Evolutionary conservation across 1,284 basidiomycete genomes (phyloP).

Genomic region (Tilletia walkeri): DNA sequence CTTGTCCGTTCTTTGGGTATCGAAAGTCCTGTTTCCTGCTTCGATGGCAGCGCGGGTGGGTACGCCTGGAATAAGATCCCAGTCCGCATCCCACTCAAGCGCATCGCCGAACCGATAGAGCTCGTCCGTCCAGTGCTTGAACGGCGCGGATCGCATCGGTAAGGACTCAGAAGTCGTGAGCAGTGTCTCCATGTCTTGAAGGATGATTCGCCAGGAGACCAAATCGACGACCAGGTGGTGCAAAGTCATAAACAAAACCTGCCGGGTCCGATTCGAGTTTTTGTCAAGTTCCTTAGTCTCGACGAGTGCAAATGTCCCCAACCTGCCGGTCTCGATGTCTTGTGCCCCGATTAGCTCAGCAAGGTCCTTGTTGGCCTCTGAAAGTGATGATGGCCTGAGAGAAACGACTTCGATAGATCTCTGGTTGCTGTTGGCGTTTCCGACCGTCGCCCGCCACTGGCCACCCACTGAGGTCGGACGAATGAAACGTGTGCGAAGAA

Average conservation of each 20-base stretch:
- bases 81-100: neutral
- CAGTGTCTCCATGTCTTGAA: neutral
- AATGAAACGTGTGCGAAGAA: neutral
- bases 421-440: neutral
- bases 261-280: neutral
- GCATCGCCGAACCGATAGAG: neutral
- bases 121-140: conserved; percentile 4
- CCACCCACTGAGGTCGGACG: neutral
- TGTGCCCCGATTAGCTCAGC: neutral
- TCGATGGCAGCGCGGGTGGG: neutral
- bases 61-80: neutral
- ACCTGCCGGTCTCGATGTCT: neutral
- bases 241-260: conserved; percentile 15
- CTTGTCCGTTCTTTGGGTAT: neutral
- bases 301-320: neutral
- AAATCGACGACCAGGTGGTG: conserved; percentile 22
- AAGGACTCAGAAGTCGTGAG: neutral
- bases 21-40: conserved; percentile 3
- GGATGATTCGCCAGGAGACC: conserved; percentile 17
- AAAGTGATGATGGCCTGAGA: neutral
- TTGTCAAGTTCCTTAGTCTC: neutral
- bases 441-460: neutral
- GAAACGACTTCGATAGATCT: neutral
- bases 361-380: neutral
- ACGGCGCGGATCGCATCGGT: neutral